Percentiles rank a stretch among this genome's conserved stretches.
Evolutionary conservation across 805 yeast species (phyloP).

Genomic region (Wickerhamiella nectarea): DNA sequence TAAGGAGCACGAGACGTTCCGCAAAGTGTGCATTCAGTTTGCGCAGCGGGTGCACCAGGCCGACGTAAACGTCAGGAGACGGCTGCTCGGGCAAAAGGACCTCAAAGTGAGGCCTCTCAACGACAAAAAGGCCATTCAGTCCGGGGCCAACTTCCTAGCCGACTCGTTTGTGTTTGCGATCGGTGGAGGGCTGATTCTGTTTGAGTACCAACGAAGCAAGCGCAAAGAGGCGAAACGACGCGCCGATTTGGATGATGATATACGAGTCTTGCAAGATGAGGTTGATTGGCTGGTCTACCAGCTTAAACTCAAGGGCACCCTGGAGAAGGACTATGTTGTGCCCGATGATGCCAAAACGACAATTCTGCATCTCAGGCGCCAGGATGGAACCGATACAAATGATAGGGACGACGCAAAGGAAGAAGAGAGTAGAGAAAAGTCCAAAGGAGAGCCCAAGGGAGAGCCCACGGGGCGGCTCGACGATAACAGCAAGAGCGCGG

Average conservation of each 20-base stretch:
- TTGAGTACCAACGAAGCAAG: slow-evolving; percentile 55
- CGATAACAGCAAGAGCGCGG: too few relatives aligned
- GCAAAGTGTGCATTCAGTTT: slow-evolving; percentile 45
- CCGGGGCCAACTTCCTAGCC: slow-evolving; percentile 66
- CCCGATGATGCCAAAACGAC: slow-evolving; percentile 36
- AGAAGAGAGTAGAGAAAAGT: not conserved
- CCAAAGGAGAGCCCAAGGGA: not conserved
- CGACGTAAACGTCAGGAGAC: slow-evolving; percentile 49
- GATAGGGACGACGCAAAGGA: slow-evolving; percentile 8
- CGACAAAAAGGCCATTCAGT: slow-evolving; percentile 68
- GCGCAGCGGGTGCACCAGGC: slow-evolving; percentile 62
- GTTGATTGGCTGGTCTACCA: slow-evolving; percentile 39
- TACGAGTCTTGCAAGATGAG: slow-evolving; percentile 54
- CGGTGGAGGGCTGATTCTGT: slow-evolving; percentile 62
- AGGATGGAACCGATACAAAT: slow-evolving; percentile 8
- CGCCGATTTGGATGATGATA: slow-evolving; percentile 60
- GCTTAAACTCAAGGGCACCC: slow-evolving; percentile 24
- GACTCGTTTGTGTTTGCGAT: slow-evolving; percentile 67
- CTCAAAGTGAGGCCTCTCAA: slow-evolving; percentile 60
- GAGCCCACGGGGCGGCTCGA: too few relatives aligned
- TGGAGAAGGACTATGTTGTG: slow-evolving; percentile 31
- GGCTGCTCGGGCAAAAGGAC: slow-evolving; percentile 40
- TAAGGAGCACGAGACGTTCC: slow-evolving; percentile 52
- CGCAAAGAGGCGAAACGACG: slow-evolving; percentile 48
- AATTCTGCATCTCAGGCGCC: slow-evolving; percentile 25